Base-by-base conservation (phyloP, 805 yeast genomes). In the Lachancea nothofagi region DNA sequence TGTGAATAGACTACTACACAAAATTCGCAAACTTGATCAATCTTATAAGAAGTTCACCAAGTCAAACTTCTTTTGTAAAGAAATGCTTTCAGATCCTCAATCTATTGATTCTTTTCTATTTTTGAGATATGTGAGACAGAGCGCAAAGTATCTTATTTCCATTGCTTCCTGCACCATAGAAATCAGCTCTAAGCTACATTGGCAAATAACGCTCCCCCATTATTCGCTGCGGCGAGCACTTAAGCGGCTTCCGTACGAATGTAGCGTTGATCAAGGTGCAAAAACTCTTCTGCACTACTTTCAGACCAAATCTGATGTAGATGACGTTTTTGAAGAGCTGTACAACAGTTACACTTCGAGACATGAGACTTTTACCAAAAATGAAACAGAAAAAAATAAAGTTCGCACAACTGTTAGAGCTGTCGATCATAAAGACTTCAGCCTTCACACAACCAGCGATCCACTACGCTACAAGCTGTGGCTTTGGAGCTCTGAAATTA, bases 211-310 rank as follows among this genome's bases (percentile, higher is more conserved):
- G 8, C 28, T 51, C 2, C 71, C 73, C 2, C 56, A 57, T 15
- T 69, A 72, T 43, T 71, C 76, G 2, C 42, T 66, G 5, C 31
- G 46, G 3, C 54, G 73, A 40, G 69, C 74, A 0, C 37, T 73
- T 9, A 60, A 61, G 30, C 59, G 72, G 27, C 44, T 70, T n/a
- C 67, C 74, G 0, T 54, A 49, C 23, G 71, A 64, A 33, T 69
- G 72, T 44, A 52, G 67, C 5, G 58, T 64, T 25, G 78, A 73
- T 50, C 69, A 69, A 46, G 77, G 77, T 14, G 68, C 71, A 2
- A 66, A 66, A 19, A 59, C 65, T n/a, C 66, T 69, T 6, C 59
- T 65, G 14, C 62, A 66, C 29, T 72, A 69, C 44, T 61, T 59
- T 37, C 72, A 69, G 38, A 59, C 71, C 1, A 67, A 67, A 40